phyloP scores from a whole-genome alignment of 129 eudicot species.

The Heracleum sosnowskyi region DNA sequence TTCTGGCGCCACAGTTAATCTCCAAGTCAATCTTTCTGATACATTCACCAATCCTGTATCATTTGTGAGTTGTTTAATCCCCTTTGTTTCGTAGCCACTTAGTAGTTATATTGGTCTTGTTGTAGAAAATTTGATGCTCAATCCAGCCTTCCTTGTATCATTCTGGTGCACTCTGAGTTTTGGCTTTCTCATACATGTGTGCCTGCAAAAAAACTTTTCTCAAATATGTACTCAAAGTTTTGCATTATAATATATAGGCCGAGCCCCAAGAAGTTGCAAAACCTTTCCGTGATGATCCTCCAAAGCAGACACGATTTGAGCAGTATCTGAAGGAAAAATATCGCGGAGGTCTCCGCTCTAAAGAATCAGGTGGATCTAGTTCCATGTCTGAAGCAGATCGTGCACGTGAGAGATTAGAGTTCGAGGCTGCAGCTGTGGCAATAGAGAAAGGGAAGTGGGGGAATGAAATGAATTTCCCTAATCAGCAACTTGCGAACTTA shows the following conservation, averaged over 20 bases:
- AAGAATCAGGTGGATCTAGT: slow-evolving; percentile 77
- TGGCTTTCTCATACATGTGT: background rate
- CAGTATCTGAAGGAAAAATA: slow-evolving; percentile 87
- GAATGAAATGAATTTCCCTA: slow-evolving; percentile 35
- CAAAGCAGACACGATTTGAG: slow-evolving; percentile 89
- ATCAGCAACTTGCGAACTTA: slow-evolving; percentile 44
- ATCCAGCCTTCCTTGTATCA: slow-evolving; percentile 5
- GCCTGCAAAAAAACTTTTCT: background rate
- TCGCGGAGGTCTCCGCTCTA: slow-evolving; percentile 84
- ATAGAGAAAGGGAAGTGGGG: slow-evolving; percentile 52
- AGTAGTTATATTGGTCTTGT: background rate
- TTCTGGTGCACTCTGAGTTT: background rate
- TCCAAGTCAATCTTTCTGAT: slow-evolving; percentile 70
- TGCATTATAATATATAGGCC: slow-evolving; percentile 33
- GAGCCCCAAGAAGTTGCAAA: slow-evolving; percentile 55
- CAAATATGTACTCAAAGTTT: background rate
- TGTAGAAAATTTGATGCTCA: slow-evolving; percentile 12
- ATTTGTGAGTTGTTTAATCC: slow-evolving; percentile 43
- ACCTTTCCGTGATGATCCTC: slow-evolving; percentile 75
- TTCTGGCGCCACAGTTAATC: slow-evolving; percentile 38
- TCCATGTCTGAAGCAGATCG: slow-evolving; percentile 89
- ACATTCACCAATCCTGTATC: slow-evolving; percentile 84
- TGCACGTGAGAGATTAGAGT: slow-evolving; percentile 92
- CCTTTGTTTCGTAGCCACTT: background rate
- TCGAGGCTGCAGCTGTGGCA: slow-evolving; percentile 86